These are phyloP conservation scores for Phytophthora tentaculata DNA, from an alignment of 352 stramenopile genomes.

Conservation along the genomic window DNA sequence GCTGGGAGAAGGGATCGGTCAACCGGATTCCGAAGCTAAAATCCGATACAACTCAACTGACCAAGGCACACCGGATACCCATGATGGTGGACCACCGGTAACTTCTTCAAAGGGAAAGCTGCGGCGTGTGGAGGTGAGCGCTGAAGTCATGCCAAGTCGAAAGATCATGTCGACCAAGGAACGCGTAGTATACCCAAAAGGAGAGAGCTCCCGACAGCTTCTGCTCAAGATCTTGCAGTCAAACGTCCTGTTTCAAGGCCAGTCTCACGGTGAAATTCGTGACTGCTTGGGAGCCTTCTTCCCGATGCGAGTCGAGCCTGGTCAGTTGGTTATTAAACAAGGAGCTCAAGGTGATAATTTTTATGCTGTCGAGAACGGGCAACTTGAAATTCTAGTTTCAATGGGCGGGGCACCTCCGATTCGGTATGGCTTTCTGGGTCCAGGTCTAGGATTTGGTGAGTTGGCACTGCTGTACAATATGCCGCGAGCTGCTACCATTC, in stretches of 20 bases:
- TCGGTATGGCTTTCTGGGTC: constrained; percentile 67
- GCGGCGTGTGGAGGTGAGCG: constrained; percentile 78
- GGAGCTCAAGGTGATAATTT: constrained; percentile 83
- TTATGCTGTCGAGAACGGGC: constrained; percentile 66
- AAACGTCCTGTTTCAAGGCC: constrained; percentile 78
- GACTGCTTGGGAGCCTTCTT: constrained; percentile 84
- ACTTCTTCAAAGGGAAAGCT: constrained; percentile 25
- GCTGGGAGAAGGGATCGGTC: constrained; percentile 7
- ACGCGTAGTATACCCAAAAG: constrained; percentile 70
- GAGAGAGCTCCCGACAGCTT: constrained; percentile 56
- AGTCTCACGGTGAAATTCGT: constrained; percentile 55
- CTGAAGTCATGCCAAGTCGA: constrained; percentile 77
- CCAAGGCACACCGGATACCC: constrained; percentile 5
- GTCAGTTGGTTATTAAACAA: constrained; percentile 67
- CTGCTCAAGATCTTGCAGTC: constrained; percentile 71
- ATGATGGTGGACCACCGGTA: neutral
- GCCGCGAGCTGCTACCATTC: constrained; percentile 94
- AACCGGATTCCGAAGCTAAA: constrained; percentile 14
- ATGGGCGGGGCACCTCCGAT: constrained; percentile 59
- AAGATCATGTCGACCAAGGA: constrained; percentile 64
- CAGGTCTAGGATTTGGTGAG: constrained; percentile 94
- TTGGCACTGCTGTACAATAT: constrained; percentile 97
- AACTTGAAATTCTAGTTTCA: constrained; percentile 77
- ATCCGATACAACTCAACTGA: constrained; percentile 12
- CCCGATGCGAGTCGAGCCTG: constrained; percentile 49